phyloP scores from a whole-genome alignment of 2,329 filamentous ascomycete species.

The Phialocephala sp. region DNA sequence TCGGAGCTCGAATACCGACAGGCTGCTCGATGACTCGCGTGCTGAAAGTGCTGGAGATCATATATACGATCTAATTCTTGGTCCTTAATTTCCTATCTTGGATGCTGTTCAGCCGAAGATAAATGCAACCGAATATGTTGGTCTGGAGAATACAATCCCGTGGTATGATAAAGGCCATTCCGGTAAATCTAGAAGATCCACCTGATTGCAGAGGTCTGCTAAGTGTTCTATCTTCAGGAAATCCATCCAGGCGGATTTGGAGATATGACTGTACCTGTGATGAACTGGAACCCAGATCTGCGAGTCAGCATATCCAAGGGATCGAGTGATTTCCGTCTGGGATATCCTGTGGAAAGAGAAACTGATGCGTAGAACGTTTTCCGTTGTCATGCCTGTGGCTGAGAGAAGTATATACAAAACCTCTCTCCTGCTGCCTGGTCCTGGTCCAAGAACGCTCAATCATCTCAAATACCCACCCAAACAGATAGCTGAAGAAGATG shows the following conservation, averaged over 20 bases:
- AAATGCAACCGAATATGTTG: not conserved
- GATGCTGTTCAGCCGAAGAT: too few relatives aligned
- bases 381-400: conserved; percentile 17
- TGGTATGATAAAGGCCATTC: not conserved
- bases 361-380: conserved; percentile 17
- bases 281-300: conserved; percentile 1
- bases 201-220: conserved; percentile 9
- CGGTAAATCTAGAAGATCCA: not conserved
- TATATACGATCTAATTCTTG: too few relatives aligned
- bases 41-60: too few relatives aligned
- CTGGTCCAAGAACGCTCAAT: conserved; percentile 22
- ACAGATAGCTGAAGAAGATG: conserved; percentile 15
- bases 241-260: conserved; percentile 12
- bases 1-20: too few relatives aligned
- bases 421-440: conserved; percentile 31
- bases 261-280: conserved; percentile 20
- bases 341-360: conserved; percentile 11
- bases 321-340: conserved; percentile 10
- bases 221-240: not conserved
- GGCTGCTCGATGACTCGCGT: too few relatives aligned
- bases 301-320: conserved; percentile 14
- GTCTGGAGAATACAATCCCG: not conserved
- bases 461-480: conserved; percentile 25
- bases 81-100: too few relatives aligned
- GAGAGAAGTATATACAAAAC: conserved; percentile 32